These are phyloP conservation scores for Gossypium gossypioides DNA, from an alignment of 441 rosid genomes.

Conservation along the genomic window DNA sequence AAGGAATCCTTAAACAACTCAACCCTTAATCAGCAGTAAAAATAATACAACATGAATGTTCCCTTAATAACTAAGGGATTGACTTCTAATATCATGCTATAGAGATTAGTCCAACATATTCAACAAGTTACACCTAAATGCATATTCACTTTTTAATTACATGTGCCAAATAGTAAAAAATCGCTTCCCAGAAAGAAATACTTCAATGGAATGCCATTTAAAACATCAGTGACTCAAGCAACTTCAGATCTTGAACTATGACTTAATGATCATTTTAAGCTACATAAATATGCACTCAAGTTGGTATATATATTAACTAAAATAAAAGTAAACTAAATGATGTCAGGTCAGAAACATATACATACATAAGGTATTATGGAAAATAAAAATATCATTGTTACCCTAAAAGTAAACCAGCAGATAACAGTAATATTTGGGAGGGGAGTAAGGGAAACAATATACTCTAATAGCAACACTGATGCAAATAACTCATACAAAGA, in stretches of 20 bases:
- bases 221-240: conserved; percentile 2
- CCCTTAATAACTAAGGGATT: background rate
- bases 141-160: background rate
- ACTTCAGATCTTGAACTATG: conserved; percentile 7
- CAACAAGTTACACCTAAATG: background rate
- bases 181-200: background rate
- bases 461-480: conserved; percentile 1
- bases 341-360: background rate
- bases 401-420: background rate
- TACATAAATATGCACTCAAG: background rate
- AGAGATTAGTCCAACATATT: background rate
- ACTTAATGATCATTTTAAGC: background rate
- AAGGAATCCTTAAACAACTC: background rate
- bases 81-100: background rate
- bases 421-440: background rate
- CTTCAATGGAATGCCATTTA: background rate
- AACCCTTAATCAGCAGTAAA: background rate
- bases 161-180: background rate
- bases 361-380: background rate
- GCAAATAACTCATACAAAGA: background rate
- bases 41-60: background rate
- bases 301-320: background rate
- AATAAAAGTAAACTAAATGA: background rate
- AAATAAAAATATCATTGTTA: background rate
- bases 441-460: background rate